Conservation (phyloP, 2,329 filamentous ascomycete species). For the Grosmannia huntii region DNA sequence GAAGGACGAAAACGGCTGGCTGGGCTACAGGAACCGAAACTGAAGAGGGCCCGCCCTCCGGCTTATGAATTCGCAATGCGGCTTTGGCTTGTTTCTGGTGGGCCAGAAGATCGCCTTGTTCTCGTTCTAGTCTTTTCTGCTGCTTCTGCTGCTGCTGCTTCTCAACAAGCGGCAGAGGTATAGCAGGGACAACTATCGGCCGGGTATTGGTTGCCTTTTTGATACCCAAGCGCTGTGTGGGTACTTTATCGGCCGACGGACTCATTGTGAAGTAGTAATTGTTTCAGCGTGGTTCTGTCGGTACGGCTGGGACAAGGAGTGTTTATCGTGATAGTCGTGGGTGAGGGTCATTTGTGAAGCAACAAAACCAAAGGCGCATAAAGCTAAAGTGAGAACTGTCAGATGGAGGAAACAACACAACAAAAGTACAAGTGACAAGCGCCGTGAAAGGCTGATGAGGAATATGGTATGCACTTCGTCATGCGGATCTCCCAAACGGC, state of each 20-base stretch:
- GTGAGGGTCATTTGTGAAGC: background rate
- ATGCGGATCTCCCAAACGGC: background rate
- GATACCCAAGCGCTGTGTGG: constrained; percentile 1
- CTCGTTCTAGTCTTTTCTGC: background rate
- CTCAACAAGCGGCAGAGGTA: constrained; percentile 11
- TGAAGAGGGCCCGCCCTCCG: background rate
- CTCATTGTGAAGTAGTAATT: constrained; percentile 2
- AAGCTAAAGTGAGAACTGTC: background rate
- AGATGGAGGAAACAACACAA: background rate
- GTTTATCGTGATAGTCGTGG: background rate
- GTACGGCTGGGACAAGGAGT: background rate
- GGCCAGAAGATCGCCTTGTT: background rate
- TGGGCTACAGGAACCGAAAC: background rate
- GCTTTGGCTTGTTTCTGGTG: constrained; percentile 1
- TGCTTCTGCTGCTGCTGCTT: constrained; percentile 10
- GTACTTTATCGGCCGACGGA: constrained; percentile 4
- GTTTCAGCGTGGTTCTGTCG: background rate
- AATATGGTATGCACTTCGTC: background rate
- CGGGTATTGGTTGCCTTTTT: constrained; percentile 5
- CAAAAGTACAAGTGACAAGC: background rate
- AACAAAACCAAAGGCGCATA: background rate
- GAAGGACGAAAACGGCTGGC: background rate
- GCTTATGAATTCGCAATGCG: background rate
- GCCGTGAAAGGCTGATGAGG: background rate
- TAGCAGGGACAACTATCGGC: constrained; percentile 8